Percentiles rank a stretch among this genome's conserved stretches.
These are phyloP conservation scores for Stagonosporopsis rhizophila DNA, from an alignment of 2,329 filamentous ascomycete genomes.

Conservation along the genomic window DNA sequence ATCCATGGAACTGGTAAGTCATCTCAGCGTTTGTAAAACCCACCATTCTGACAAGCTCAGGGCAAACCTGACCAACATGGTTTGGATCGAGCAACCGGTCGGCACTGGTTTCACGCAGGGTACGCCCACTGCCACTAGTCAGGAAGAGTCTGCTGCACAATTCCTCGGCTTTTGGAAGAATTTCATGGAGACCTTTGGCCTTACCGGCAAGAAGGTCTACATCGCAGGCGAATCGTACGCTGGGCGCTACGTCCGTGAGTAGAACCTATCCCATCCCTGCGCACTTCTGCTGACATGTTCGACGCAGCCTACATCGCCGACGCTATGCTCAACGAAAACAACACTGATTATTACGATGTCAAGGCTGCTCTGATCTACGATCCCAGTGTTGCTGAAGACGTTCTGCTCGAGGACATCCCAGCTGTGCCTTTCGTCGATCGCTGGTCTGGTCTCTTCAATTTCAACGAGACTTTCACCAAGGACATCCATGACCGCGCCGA, in stretches of 20 bases:
- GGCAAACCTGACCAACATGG: constrained; percentile 73
- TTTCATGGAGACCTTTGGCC: constrained; percentile 72
- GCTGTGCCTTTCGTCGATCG: constrained; percentile 67
- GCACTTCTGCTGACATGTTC: neutral
- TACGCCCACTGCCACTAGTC: constrained; percentile 67
- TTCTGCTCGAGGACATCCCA: constrained; percentile 60
- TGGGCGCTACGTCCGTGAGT: constrained; percentile 48
- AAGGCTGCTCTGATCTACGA: constrained; percentile 76
- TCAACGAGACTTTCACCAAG: constrained; percentile 66
- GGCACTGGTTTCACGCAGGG: constrained; percentile 74
- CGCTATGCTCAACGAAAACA: constrained; percentile 73
- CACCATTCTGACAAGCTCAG: neutral
- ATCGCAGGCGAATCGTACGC: constrained; percentile 77
- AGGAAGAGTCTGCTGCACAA: constrained; percentile 72
- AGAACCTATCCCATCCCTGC: neutral
- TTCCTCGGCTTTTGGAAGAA: constrained; percentile 83
- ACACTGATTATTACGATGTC: constrained; percentile 72
- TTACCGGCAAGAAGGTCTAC: constrained; percentile 73
- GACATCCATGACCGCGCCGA: constrained; percentile 61
- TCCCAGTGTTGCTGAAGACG: constrained; percentile 65
- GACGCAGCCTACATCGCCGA: constrained; percentile 73
- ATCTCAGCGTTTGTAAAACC: neutral
- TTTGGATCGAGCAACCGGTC: constrained; percentile 76
- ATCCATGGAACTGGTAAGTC: constrained; percentile 54
- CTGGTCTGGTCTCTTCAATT: constrained; percentile 65